Conservation (phyloP, 495 filamentous ascomycete genomes). For the Daldinia childiae region DNA sequence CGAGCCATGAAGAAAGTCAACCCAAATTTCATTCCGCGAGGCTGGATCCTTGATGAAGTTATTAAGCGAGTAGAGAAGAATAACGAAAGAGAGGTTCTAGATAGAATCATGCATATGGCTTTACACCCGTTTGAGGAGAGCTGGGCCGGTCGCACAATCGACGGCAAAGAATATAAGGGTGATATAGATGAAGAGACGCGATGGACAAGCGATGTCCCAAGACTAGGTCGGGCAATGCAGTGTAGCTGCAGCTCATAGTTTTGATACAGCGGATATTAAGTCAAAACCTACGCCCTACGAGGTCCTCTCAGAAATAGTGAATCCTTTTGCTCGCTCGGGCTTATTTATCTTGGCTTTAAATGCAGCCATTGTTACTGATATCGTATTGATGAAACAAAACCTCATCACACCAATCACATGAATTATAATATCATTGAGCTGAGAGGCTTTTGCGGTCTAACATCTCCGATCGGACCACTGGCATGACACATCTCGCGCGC, state of each 20-base stretch:
- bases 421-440: background rate
- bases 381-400: background rate
- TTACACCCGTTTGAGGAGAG: constrained; percentile 83
- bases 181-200: constrained; percentile 78
- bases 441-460: background rate
- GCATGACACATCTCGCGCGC: background rate
- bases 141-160: constrained; percentile 65
- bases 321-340: background rate
- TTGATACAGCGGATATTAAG: background rate
- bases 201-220: constrained; percentile 89
- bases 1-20: constrained; percentile 83
- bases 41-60: constrained; percentile 93
- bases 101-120: constrained; percentile 78
- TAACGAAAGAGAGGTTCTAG: constrained; percentile 80
- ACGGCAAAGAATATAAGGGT: constrained; percentile 55
- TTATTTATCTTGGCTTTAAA: background rate
- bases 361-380: background rate
- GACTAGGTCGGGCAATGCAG: constrained; percentile 78
- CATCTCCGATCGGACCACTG: background rate
- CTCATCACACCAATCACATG: background rate
- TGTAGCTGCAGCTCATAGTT: constrained; percentile 79
- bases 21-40: constrained; percentile 87
- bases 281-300: background rate
- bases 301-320: background rate
- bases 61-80: constrained; percentile 87